phyloP scores from a whole-genome alignment of 2,329 filamentous ascomycete species.

The Clarireedia sp. region DNA sequence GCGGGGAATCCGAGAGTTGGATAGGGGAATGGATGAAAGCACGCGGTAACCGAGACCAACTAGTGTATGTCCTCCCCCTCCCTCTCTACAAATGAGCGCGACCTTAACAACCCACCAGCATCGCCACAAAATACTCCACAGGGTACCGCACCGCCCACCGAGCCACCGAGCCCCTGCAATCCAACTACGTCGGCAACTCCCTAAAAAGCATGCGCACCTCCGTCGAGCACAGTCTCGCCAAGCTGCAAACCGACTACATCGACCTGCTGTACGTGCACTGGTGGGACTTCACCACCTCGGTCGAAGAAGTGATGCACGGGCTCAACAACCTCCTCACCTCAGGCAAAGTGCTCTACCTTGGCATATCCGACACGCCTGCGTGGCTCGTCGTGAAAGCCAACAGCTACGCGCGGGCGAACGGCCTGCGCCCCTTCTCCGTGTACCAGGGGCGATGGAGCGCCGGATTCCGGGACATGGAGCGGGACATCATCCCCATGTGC shows the following conservation, averaged over 20 bases:
- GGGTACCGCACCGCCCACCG: constrained; percentile 25
- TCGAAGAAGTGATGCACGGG: constrained; percentile 61
- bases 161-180: constrained; percentile 24
- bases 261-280: constrained; percentile 58
- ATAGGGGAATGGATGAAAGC: constrained; percentile 65
- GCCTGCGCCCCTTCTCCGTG: constrained; percentile 59
- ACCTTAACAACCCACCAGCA: constrained; percentile 10
- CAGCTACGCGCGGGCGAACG: constrained; percentile 61
- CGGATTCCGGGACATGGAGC: constrained; percentile 54
- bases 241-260: constrained; percentile 60
- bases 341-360: constrained; percentile 63
- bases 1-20: constrained; percentile 54
- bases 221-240: constrained; percentile 47
- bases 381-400: constrained; percentile 62
- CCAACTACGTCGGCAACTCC: constrained; percentile 51
- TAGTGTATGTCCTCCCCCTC: constrained; percentile 37
- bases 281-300: constrained; percentile 60
- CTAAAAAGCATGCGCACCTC: constrained; percentile 52
- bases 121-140: constrained; percentile 52
- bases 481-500: constrained; percentile 53
- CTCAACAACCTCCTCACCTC: constrained; percentile 51
- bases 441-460: constrained; percentile 61
- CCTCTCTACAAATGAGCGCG: no score
- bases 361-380: constrained; percentile 60
- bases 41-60: constrained; percentile 50